phyloP scores from a whole-genome alignment of 768 basidiomycete species.

The Crucibulum laeve region DNA sequence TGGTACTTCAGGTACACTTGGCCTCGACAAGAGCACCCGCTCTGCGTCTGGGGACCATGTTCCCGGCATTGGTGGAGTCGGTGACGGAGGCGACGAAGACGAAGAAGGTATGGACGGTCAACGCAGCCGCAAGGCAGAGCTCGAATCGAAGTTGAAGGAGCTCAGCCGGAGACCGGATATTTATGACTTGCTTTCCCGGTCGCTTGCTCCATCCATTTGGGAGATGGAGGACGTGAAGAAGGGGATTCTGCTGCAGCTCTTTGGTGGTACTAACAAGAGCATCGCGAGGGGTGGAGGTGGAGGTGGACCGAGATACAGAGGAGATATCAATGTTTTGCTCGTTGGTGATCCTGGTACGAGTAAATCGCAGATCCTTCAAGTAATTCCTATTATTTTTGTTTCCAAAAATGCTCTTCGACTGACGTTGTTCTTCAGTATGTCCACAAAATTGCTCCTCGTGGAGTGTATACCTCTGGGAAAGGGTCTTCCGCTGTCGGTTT shows the following conservation, averaged over 20 bases:
- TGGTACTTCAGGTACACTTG: constrained; percentile 66
- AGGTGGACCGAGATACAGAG: constrained; percentile 93
- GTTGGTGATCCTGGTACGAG: constrained; percentile 97
- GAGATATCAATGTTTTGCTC: constrained; percentile 95
- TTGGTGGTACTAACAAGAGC: constrained; percentile 97
- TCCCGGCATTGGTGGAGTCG: constrained; percentile 65
- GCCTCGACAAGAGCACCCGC: constrained; percentile 77
- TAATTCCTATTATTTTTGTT: constrained; percentile 22
- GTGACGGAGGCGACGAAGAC: constrained; percentile 66
- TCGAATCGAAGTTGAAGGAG: constrained; percentile 74
- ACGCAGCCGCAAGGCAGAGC: constrained; percentile 55
- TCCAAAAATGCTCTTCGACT: constrained; percentile 1
- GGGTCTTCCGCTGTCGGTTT: constrained; percentile 98
- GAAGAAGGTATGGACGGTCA: constrained; percentile 43
- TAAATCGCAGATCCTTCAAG: constrained; percentile 94
- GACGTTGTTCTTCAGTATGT: constrained; percentile 65
- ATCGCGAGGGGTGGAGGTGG: constrained; percentile 91
- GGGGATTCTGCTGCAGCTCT: constrained; percentile 91
- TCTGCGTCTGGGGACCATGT: constrained; percentile 63
- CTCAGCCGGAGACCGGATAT: constrained; percentile 75
- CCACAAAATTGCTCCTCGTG: constrained; percentile 96
- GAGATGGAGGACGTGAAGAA: constrained; percentile 99
- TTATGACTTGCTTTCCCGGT: constrained; percentile 80
- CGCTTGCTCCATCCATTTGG: constrained; percentile 93
- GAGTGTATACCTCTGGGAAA: constrained; percentile 97